phyloP scores from a whole-genome alignment of 169 alveolate genomes.

The Plasmodium vivax region DNA sequence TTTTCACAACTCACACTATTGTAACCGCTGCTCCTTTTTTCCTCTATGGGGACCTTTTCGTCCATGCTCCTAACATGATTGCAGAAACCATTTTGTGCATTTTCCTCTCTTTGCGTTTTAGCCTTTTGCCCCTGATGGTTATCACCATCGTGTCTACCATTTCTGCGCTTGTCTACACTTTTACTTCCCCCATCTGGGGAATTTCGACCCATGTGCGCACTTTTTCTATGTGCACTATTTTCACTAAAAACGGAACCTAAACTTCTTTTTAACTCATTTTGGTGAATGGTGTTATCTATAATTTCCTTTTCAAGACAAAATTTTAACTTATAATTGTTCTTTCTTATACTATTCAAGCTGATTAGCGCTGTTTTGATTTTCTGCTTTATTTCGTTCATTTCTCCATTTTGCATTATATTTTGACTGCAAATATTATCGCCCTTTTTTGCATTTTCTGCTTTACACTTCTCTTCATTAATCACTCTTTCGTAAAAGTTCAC shows the following conservation, averaged over 20 bases:
- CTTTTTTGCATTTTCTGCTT: slow-evolving; percentile 16
- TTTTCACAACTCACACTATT: slow-evolving; percentile 10
- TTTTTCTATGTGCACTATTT: slow-evolving; percentile 17
- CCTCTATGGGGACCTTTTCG: background rate
- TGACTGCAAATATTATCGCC: slow-evolving; percentile 3
- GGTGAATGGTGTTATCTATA: slow-evolving; percentile 70
- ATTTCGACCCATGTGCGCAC: background rate
- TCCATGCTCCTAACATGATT: background rate
- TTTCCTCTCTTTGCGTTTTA: background rate
- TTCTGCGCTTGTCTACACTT: slow-evolving; percentile 4
- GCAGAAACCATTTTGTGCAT: background rate
- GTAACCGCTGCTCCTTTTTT: background rate
- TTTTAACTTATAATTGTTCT: slow-evolving; percentile 71
- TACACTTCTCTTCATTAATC: slow-evolving; percentile 50
- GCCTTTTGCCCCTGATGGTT: background rate
- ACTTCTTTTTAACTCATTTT: slow-evolving; percentile 69
- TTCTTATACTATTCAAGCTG: slow-evolving; percentile 60
- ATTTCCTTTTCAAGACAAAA: slow-evolving; percentile 71
- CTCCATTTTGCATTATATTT: slow-evolving; percentile 56
- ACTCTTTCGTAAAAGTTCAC: slow-evolving; percentile 69
- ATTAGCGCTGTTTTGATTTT: slow-evolving; percentile 53
- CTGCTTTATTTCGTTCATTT: slow-evolving; percentile 54
- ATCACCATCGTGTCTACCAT: background rate
- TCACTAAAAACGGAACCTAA: slow-evolving; percentile 51
- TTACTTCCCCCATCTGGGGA: background rate